Evolutionary conservation across 2,329 filamentous ascomycete genomes (phyloP), one percentile per base, ranked within the genome.

Genomic region (Neospermospora avenae): DNA sequence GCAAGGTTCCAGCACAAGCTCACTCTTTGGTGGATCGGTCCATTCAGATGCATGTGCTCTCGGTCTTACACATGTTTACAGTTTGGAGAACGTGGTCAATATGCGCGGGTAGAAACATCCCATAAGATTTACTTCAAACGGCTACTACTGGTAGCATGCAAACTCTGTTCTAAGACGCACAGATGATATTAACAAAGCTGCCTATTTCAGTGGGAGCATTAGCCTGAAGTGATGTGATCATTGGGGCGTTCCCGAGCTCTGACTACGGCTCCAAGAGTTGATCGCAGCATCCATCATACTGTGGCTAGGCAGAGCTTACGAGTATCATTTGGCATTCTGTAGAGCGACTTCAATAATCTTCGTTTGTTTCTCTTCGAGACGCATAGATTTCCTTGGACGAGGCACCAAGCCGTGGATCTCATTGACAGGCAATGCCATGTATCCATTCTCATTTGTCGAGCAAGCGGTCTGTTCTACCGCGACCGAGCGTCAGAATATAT

Each of bases 401-500:
- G n/a, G n/a, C 44, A 5, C 42, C 31, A 25, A 48, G 13, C 42
- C 10, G 10, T 39, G 4, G 18, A 11, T 28, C 1, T 34, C 24
- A n/a, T 24, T 22, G 45, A 31, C 31, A 31, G 37, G 37, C 10
- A 14, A 42, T 16, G n/a, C 18, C 34, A n/a, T 18, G 6, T 24
- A 18, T 53, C 35, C 52, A 37, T 52, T 53, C 34, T 42, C 22
- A 60, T 60, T 60, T 56, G 58, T 18, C 14, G 20, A 49, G 24
- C 51, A 59, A 55, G 57, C 57, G 57, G 57, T 35, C 25, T 49
- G 46, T 14, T 44, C 46, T 35, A 37, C 55, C 20, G 42, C 35
- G 55, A 35, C 53, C 53, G 53, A 55, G 53, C 55, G 55, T 41
- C 34, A 57, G 22, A 8, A 42, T 37, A 18, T 41, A 18, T n/a